These are phyloP conservation scores for Phytophthora quininea DNA, from an alignment of 352 stramenopile species.

Conservation along the genomic window DNA sequence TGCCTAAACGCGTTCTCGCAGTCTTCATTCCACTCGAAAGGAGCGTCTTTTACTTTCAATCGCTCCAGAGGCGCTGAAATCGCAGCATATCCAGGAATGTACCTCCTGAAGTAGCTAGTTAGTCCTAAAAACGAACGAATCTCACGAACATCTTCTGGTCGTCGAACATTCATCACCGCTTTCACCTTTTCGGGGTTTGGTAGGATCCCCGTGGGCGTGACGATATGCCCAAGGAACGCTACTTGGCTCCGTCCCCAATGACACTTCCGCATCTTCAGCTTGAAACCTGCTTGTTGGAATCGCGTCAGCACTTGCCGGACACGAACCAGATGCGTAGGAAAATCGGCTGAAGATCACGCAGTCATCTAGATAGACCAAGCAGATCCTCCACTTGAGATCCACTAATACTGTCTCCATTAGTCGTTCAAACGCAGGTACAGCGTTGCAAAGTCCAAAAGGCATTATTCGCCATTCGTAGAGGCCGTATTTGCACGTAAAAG, in stretches of 20 bases:
- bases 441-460: neutral
- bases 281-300: neutral
- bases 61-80: neutral
- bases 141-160: neutral
- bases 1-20: neutral
- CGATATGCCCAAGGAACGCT: neutral
- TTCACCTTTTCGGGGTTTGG: neutral
- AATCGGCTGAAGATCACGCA: conserved; percentile 4
- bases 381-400: neutral
- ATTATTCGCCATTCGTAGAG: conserved; percentile 1
- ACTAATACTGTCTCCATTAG: neutral
- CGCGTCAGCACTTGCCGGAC: neutral
- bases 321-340: neutral
- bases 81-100: neutral
- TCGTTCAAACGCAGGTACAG: neutral
- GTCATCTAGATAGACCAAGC: neutral
- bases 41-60: neutral
- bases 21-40: neutral
- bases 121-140: neutral
- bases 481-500: conserved; percentile 1
- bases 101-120: neutral
- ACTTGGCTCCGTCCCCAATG: conserved; percentile 1
- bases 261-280: conserved; percentile 3
- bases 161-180: neutral
- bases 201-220: neutral